Base-by-base conservation (phyloP, 768 basidiomycete genomes). In the Lactifluus echinatus region DNA sequence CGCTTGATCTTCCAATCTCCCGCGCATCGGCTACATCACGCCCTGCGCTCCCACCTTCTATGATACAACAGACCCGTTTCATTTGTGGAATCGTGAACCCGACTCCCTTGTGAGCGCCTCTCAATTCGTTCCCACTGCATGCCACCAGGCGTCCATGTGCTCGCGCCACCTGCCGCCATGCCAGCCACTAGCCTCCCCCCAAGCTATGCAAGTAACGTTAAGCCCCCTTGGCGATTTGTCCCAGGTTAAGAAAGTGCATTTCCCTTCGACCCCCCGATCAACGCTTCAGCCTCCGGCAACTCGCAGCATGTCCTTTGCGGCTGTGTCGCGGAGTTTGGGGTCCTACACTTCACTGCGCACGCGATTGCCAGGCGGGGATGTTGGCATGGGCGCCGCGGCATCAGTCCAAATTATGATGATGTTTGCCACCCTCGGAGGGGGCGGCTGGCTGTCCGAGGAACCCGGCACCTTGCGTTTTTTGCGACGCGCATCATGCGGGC, bases 301-400 rank as follows among this genome's bases (percentile, higher is more conserved):
- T 2, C 15, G 28, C 50, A 34, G 31, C 56, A 57, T 46, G 44
- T 48, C 33, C 45, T 53, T 19, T 47, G 45, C 52, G 52, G 53
- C 40, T n/a, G 47, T 44, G 58, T 45, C 53, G 58, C 58, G 58
- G 58, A 59, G 58, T 59, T 55, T 55, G 58, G 58, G 58, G 58
- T 59, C 58, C 53, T 45, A 43, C 42, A 37, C 47, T 23, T 23
- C 40, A 50, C 40, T 45, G 42, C 34, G 53, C 53, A 59, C 43
- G 21, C 58, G 40, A 59, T 55, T 53, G 31, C 58, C 53, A 33
- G 58, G 42, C 58, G 58, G 53, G 53, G 58, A 55, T 59, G 58
- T 55, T 28, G 42, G 58, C 53, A 49, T 47, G 43, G 34, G 58
- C 53, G 58, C 58, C 53, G 43, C 58, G 58, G 48, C 53, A 59